Base-by-base conservation (phyloP, 2,329 filamentous ascomycete genomes). In the Cytospora piceicola region DNA sequence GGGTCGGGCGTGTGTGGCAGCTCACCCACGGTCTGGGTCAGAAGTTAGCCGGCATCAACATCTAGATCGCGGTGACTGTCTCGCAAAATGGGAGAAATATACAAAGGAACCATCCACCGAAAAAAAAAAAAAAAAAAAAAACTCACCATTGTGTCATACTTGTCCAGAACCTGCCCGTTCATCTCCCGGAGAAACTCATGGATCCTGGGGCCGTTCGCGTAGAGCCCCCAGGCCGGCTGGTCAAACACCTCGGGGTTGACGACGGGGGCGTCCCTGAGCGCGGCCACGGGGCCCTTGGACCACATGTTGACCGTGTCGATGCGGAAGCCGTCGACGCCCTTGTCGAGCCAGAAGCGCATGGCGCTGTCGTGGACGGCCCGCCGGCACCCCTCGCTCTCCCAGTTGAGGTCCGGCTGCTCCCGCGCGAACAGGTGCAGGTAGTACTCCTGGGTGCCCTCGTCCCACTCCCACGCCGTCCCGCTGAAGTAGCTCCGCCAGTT, bases 371-470 rank as follows among this genome's bases (percentile, higher is more conserved):
- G 90, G 8, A 94, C 87, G 1, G 90, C 91, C 55, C 85, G 78
- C 20, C 91, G 84, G 0, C 90, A 85, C 12, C 84, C 85, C 0
- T 82, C 81, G 65, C 89, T 90, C 72, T 94, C 90, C 91, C 91
- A 95, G 77, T 95, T 95, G n/a, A 95, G 81, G 71, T 95, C 92
- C 0, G 92, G 92, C 74, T 94, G 92, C 69, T 91, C 87, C 6
- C 84, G 84, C 8, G 89, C 87, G 75, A 92, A 96, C 14, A 95
- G 82, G 68, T 90, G 88, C 0, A 94, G 84, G 72, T 92, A 94
- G 75, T 92, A 94, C 76, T 94, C 89, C 57, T 83, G 81, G 0
- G 90, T 92, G n/a, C 77, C 74, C 69, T 91, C 87, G 71, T 93
- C 90, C 80, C 86, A 94, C 66, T 88, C 80, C 90, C 90, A 92